Evolutionary conservation across 2,329 filamentous ascomycete species (phyloP), one percentile per base, ranked within the genome.

Genomic region (Sclerotinia trifoliorum): DNA sequence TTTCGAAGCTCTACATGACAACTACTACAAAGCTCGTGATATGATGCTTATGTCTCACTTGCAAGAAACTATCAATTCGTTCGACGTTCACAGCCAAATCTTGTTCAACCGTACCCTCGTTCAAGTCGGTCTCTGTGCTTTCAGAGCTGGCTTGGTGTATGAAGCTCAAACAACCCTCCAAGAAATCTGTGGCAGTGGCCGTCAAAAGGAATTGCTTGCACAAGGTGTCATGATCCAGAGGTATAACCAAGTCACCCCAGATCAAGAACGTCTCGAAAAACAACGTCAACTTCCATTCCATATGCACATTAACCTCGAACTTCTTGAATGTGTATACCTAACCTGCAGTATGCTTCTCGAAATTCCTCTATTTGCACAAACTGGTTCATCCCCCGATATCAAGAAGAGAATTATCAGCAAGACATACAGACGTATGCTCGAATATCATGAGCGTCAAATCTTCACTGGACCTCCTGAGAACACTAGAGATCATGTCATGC

Each of bases 41-140:
- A 94, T 99, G 91, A 96, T 98, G 90, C 88, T 99, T 80, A 99
- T 99, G 93, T 99, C 95, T 24, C 95, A 99, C 83, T 84, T 99
- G 78, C 94, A 97, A 79, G 95, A 99, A 84, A 96, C 92, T 67
- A 99, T 99, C 79, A 87, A 88, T 82, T 96, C 92, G 82, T 99
- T 99, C 78, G 95, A 99, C 77, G 91, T 99, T 74, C 93, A 90
- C 83, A 96, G 93, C 67, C 95, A 99, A 82, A 99, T 99, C 71
- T 89, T 99, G 68, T 99, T 96, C 89, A 99, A 99, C 87, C 89
- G 95, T 74, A 97, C 95, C 1, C 86, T 99, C 46, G 96, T 98
- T 54, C 95, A 99, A 81, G 94, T 99, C 70, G 96, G 95, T 75
- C 91, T 99, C 68, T 99, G 96, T 78, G 96, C 95, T 54, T 99